Evolutionary conservation across 257 asterid species (phyloP).

Genomic region (Cynanchum wilfordii): DNA sequence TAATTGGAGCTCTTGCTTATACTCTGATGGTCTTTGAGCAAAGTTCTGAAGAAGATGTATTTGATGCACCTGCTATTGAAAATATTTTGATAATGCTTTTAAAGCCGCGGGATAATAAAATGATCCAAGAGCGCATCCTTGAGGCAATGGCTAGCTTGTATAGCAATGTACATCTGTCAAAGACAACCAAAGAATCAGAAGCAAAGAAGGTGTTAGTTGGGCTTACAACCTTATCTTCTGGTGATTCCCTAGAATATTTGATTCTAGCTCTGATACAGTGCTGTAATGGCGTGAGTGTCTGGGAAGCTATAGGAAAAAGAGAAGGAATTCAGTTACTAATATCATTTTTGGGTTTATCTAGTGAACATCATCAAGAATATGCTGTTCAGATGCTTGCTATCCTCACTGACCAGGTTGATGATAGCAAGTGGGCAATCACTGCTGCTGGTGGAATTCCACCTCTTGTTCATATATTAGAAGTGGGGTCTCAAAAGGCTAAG

Average conservation of each 20-base stretch:
- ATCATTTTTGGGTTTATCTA: conserved; percentile 67
- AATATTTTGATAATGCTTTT: conserved; percentile 54
- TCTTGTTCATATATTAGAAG: conserved; percentile 67
- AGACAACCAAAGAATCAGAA: conserved; percentile 45
- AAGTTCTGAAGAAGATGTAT: conserved; percentile 40
- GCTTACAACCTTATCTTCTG: conserved; percentile 62
- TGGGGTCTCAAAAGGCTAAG: conserved; percentile 66
- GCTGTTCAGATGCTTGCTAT: conserved; percentile 73
- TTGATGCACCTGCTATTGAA: conserved; percentile 51
- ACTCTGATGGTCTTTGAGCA: conserved; percentile 58
- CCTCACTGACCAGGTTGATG: conserved; percentile 72
- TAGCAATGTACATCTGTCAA: conserved; percentile 46
- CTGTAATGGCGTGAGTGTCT: conserved; percentile 43
- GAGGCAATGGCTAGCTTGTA: conserved; percentile 84
- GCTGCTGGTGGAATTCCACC: conserved; percentile 97
- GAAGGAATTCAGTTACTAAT: conserved; percentile 86
- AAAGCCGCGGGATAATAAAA: conserved; percentile 79
- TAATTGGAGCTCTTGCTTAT: conserved; percentile 87
- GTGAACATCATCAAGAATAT: conserved; percentile 78
- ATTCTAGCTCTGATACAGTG: conserved; percentile 54
- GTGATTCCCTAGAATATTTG: conserved; percentile 65
- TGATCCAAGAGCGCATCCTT: conserved; percentile 76
- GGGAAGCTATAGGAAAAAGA: conserved; percentile 89
- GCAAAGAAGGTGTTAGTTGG: conserved; percentile 75
- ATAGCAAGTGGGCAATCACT: conserved; percentile 96